Evolutionary conservation across 805 yeast species (phyloP).

Genomic region (Ogataea nakhonphanomensis): DNA sequence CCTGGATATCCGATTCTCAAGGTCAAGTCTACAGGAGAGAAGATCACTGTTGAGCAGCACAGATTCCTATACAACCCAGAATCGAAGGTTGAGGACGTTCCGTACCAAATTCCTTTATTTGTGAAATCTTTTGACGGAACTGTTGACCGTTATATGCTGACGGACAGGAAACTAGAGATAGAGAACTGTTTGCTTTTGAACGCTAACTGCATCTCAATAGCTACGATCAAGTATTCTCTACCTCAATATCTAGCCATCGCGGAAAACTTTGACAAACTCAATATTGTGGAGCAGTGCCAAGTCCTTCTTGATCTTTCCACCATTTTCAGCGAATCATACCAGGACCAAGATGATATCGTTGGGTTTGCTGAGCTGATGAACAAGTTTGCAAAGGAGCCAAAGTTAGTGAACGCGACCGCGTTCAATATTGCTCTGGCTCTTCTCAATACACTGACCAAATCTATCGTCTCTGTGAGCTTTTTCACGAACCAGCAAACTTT

Average conservation of each 20-base stretch:
- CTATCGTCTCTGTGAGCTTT: constrained; percentile 24
- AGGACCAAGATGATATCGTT: constrained; percentile 29
- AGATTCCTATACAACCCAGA: constrained; percentile 31
- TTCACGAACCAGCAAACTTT: constrained; percentile 16
- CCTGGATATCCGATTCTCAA: constrained; percentile 57
- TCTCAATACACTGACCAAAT: constrained; percentile 32
- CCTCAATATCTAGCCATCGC: constrained; percentile 27
- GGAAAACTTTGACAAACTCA: constrained; percentile 22
- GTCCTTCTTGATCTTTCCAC: constrained; percentile 40
- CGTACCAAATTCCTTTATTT: constrained; percentile 60
- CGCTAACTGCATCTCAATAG: constrained; percentile 44
- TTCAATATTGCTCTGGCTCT: constrained; percentile 36
- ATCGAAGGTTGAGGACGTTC: constrained; percentile 47
- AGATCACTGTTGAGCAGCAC: constrained; percentile 37
- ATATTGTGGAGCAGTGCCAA: constrained; percentile 34
- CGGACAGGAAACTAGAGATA: constrained; percentile 37
- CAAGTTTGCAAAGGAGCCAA: constrained; percentile 23
- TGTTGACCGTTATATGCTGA: constrained; percentile 38
- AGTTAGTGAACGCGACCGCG: constrained; percentile 32
- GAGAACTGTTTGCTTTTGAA: constrained; percentile 36
- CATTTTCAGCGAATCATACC: constrained; percentile 34
- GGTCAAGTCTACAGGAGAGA: constrained; percentile 31
- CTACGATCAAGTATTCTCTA: constrained; percentile 44
- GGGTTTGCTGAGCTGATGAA: constrained; percentile 35
- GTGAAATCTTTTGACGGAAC: constrained; percentile 37